Percentiles rank a stretch among this genome's conserved stretches.
These are phyloP conservation scores for Tetrahymena malaccensis DNA, from an alignment of 73 alveolate genomes.

Conservation along the genomic window DNA sequence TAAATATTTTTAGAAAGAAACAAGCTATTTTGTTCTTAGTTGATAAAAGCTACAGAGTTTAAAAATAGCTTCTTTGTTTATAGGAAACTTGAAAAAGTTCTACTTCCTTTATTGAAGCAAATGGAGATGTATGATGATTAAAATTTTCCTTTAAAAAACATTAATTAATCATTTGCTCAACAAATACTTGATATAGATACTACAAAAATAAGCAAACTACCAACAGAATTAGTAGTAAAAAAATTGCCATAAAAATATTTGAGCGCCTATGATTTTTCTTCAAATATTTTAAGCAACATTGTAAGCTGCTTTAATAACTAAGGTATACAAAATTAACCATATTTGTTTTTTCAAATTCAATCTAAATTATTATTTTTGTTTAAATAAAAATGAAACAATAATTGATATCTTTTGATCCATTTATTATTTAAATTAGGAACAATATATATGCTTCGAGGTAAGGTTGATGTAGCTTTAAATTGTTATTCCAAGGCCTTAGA, in stretches of 20 bases:
- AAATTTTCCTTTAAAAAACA: neutral
- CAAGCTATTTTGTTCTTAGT: neutral
- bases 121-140: neutral
- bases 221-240: neutral
- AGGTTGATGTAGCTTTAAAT: neutral
- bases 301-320: neutral
- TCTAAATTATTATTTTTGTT: neutral
- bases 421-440: neutral
- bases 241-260: neutral
- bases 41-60: neutral
- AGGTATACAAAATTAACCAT: neutral
- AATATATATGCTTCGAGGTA: neutral
- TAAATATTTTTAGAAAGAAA: neutral
- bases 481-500: neutral
- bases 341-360: no score
- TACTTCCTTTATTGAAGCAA: neutral
- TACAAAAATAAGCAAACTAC: neutral
- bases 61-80: neutral
- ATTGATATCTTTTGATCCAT: no score
- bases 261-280: neutral
- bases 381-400: neutral
- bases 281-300: neutral
- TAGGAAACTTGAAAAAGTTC: neutral
- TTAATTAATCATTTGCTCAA: neutral
- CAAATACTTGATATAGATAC: neutral